Base-by-base conservation (phyloP, 768 basidiomycete species). In the Boletus rex-veris region DNA sequence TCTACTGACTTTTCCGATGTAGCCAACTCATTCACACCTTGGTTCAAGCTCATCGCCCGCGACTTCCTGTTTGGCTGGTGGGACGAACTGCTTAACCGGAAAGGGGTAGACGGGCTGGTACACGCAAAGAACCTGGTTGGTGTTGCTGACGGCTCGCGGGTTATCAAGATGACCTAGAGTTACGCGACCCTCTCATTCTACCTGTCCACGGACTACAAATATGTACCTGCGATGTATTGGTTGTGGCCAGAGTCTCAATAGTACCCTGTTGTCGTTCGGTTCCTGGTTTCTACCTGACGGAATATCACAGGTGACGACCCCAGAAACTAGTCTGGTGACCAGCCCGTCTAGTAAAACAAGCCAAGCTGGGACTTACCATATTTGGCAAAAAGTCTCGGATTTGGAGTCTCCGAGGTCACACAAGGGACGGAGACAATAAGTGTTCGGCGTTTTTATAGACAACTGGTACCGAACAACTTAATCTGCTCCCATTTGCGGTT, bases 51-150 rank as follows among this genome's bases (percentile, higher is more conserved):
- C 28, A 98, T 99, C 65, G 94, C 93, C 3, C 84, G 94, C 4
- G 93, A 98, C 69, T 96, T 96, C 72, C 79, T 99, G 40, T 98
- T 95, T 67, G 92, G 90, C 21, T 99, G 97, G 97, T 99, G 97
- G 97, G 93, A 97, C 64, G 86, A 89, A 56, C 83, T 99, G 40
- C 64, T 88, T 57, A 75, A 74, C 50, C 84, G 89, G 36, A 82
- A 76, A 66, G 75, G 76, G 55, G 59, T 55, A 12, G 64, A 82
- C 16, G 89, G 88, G 8, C 75, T 78, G 21, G 76, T 92, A 10
- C 43, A 63, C 4, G 81, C 83, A 1, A 77, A 76, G 67, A 75
- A 64, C 49, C 66, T 83, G 6, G 73, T 69, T 8, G 87, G 83
- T 4, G 60, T 89, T 18, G 87, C 78, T 6, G 88, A 92, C 58